Evolutionary conservation across 1,284 basidiomycete genomes (phyloP).

Genomic region (Baeospora myosura): DNA sequence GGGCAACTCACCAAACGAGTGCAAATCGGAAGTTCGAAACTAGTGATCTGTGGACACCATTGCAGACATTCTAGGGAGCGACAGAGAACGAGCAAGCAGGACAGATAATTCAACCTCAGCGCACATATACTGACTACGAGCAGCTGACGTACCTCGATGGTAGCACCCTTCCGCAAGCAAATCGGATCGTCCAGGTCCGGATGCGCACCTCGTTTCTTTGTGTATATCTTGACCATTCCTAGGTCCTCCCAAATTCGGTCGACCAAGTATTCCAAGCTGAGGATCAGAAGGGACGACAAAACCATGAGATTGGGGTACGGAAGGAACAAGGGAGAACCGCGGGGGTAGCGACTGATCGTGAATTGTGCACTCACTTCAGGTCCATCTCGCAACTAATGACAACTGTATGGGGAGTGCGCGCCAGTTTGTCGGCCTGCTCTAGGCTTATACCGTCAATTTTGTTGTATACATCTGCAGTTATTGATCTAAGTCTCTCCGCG

Average conservation of each 20-base stretch:
- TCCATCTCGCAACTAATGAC: slow-evolving; percentile 94
- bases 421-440: slow-evolving; percentile 84
- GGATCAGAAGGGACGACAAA: not conserved
- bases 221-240: slow-evolving; percentile 87
- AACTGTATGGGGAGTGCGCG: slow-evolving; percentile 80
- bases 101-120: not conserved
- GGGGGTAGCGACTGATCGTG: not conserved
- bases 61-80: slow-evolving; percentile 65
- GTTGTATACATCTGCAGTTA: slow-evolving; percentile 80
- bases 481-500: too few species aligned
- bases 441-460: slow-evolving; percentile 89
- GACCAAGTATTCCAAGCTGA: slow-evolving; percentile 80
- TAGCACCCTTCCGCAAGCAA: slow-evolving; percentile 86
- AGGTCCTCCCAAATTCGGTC: slow-evolving; percentile 89
- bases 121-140: not conserved
- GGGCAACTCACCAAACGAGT: slow-evolving; percentile 70
- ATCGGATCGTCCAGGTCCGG: slow-evolving; percentile 93
- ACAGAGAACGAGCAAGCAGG: slow-evolving; percentile 1
- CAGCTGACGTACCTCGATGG: slow-evolving; percentile 64
- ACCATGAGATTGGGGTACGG: not conserved
- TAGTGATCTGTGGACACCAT: slow-evolving; percentile 85
- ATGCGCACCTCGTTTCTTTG: slow-evolving; percentile 91
- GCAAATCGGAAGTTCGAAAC: slow-evolving; percentile 88
- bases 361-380: slow-evolving; percentile 75
- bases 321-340: not conserved